Base-by-base conservation (phyloP, 2,329 filamentous ascomycete species). In the Colletotrichum orbiculare region DNA sequence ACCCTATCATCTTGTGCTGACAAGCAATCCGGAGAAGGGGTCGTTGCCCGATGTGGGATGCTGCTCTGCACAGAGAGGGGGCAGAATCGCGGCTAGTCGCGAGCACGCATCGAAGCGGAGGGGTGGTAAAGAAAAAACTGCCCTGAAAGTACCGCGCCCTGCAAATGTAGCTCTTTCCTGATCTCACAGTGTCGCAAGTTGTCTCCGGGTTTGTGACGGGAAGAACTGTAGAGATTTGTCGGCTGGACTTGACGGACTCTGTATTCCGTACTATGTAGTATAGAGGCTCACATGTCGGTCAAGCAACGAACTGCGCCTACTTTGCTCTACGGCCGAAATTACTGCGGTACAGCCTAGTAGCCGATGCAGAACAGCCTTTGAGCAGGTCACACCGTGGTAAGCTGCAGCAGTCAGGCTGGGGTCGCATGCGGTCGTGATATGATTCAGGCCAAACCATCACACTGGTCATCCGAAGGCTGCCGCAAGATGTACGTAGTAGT, bases 21-120 rank as follows among this genome's bases (percentile, higher is more conserved):
- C 13, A n/a, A 48, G 53, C 15, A 57, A 62, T 41, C 52, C 39
- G 45, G 53, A 62, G 39, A 62, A 61, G 50, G 46, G 45, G 43
- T 48, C 37, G 50, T 33, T 9, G 35, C 49, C 12, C n/a, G 17
- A 35, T 33, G 54, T 47, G 47, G 12, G n/a, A n/a, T 48, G 13
- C 46, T 45, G 45, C 33, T 9, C n/a, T 25, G 25, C 25, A 41
- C n/a, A 46, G 43, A 4, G 15, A 46, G 43, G 10, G n/a, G 15
- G 8, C 17, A 37, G 17, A 43, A 50, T 13, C 39, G 37, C 17
- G 25, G 25, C 1, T 25, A 54, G 43, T 33, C 39, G 52, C 43
- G 45, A 35, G n/a, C 9, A 34, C 43, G 10, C 12, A 43, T 2
- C 25, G 11, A 11, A 10, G 42, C n/a, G 41, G 43, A 45, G 39